Conservation (phyloP, 176 grass and related monocot genomes). For the Raddia guianensis region DNA sequence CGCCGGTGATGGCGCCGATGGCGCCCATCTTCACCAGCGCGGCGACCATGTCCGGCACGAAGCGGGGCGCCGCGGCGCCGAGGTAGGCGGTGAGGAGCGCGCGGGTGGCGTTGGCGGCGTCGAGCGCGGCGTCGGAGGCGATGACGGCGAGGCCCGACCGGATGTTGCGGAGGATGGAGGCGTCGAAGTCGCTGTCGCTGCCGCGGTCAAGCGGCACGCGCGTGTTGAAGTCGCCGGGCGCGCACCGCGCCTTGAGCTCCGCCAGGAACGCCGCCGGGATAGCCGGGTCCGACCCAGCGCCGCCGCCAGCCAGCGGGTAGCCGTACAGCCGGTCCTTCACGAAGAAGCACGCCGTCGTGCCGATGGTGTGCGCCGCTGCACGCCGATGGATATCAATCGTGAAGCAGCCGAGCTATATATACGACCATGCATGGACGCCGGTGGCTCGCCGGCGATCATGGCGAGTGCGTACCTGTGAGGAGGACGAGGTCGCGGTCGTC, state of each 20-base stretch:
- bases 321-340: constrained; percentile 69
- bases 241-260: constrained; percentile 67
- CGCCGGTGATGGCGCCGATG: constrained; percentile 59
- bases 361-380: constrained; percentile 84
- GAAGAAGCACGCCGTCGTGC: constrained; percentile 93
- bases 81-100: constrained; percentile 72
- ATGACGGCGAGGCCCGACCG: constrained; percentile 61
- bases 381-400: too few species aligned
- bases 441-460: too few species aligned
- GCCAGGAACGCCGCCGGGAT: constrained; percentile 58
- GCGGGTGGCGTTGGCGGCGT: constrained; percentile 36
- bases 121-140: constrained; percentile 71
- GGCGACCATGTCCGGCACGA: constrained; percentile 54
- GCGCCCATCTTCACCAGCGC: constrained; percentile 76
- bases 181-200: constrained; percentile 67
- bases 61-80: constrained; percentile 5
- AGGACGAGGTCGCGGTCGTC: constrained; percentile 77
- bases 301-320: constrained; percentile 34
- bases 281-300: constrained; percentile 57
- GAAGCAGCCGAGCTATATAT: too few species aligned
- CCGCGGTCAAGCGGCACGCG: constrained; percentile 78
- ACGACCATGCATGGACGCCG: too few species aligned
- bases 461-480: constrained; percentile 50
- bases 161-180: constrained; percentile 75
- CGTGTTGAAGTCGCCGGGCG: constrained; percentile 66